These are phyloP conservation scores for Pelargonium fulgidum DNA, from an alignment of 441 rosid species.

Conservation along the genomic window DNA sequence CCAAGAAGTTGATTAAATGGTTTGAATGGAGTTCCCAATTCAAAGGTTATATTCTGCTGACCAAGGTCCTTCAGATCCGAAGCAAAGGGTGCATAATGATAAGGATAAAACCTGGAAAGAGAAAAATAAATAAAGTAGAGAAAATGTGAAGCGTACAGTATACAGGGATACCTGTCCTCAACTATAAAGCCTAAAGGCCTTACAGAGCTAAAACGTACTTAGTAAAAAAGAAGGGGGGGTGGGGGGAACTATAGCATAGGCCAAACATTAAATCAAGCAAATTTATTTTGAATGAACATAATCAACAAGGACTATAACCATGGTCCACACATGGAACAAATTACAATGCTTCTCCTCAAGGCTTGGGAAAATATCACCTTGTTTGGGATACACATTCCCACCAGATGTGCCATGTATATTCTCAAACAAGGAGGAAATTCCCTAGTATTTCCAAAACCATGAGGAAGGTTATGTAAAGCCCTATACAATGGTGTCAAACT, in stretches of 20 bases:
- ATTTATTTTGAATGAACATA: too few relatives aligned
- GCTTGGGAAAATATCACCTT: too few relatives aligned
- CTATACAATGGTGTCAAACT: too few relatives aligned
- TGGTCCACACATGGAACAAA: too few relatives aligned
- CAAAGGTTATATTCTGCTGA: conserved; percentile 58
- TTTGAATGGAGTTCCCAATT: conserved; percentile 75
- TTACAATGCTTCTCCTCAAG: too few relatives aligned
- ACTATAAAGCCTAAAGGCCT: background rate
- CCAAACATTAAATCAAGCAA: too few relatives aligned
- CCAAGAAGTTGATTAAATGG: conserved; percentile 91
- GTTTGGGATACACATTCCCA: too few relatives aligned
- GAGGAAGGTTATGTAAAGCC: too few relatives aligned
- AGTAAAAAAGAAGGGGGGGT: background rate
- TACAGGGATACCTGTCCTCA: conserved; percentile 1
- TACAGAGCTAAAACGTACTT: background rate
- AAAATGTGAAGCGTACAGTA: background rate
- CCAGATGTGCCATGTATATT: too few relatives aligned
- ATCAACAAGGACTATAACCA: too few relatives aligned
- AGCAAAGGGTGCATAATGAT: conserved; percentile 97
- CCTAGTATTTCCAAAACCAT: too few relatives aligned
- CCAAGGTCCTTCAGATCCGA: conserved; percentile 82
- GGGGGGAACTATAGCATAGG: background rate
- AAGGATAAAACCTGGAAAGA: conserved; percentile 84
- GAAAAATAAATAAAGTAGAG: conserved; percentile 7
- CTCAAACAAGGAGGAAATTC: too few relatives aligned